Evolutionary conservation across 176 grass and related monocot genomes (phyloP), one percentile per base, ranked within the genome.

Genomic region (Zoysia japonica): DNA sequence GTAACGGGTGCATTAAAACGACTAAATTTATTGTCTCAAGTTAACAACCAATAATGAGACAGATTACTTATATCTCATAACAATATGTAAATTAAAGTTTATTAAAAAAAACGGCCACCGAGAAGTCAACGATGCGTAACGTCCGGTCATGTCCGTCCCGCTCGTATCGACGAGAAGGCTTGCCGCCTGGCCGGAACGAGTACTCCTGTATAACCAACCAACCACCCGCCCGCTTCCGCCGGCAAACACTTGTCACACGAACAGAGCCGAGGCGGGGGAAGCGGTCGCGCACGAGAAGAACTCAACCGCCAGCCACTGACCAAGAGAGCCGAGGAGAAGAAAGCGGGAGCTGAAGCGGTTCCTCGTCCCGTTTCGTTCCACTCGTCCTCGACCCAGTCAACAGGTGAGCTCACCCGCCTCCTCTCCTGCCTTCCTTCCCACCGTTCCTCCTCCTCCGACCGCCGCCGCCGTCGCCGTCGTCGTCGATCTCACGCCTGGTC

Each of bases 291-390:
- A 49, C 17, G 9, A 20, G 4, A 45, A 53, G 16, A 12, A 46
- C 17, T 62, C 9, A 65, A 57, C 50, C 6, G 49, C 11, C 6
- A 15, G 5, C 17, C 39, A 5, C 62, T 40, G 37, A 12, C 12
- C 12, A 64, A n/a, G 62, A 39, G 9, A 65, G 37, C 11, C 3
- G 35, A 63, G 61, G 19, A 60, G 52, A 78, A 54, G 42, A 43
- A 44, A 81, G 16, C 68, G 56, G 68, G 67, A 81, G 56, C 79
- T 72, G 45, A 72, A 63, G 79, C 46, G 56, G 68, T 81, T 81
- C 3, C 19, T 15, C 2, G 1, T n/a, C 5, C 78, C 5, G 19
- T n/a, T 13, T 41, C 11, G 17, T 68, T 17, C 67, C 12, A 28
- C 40, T 67, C 52, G 41, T 15, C 55, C 41, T 35, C 53, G 40